Evolutionary conservation across 2,329 filamentous ascomycete species (phyloP), one percentile per base, ranked within the genome.

Genomic region (Byssochlamys sp.): DNA sequence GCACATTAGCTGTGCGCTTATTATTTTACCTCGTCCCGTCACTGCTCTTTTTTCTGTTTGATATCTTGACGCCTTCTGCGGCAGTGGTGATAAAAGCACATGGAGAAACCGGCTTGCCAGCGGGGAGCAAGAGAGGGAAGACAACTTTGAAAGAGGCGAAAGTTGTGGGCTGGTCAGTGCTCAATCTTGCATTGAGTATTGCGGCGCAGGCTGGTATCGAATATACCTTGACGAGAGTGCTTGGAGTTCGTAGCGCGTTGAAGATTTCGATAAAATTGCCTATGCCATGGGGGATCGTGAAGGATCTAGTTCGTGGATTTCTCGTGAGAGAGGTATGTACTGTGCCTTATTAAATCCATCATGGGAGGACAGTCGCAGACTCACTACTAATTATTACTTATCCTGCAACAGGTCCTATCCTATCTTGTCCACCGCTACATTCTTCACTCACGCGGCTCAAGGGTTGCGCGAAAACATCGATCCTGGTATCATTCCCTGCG

Each of bases 21-120:
- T 62, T 89, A 3, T 84, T 91, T 66, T 95, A 86, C 74, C 75
- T 94, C 2, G 55, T 89, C 0, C 91, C 91, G 0, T 89, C 89
- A 0, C 70, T 89, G 0, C 59, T 87, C 11, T 90, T 90, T 65
- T 82, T 94, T 1, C 66, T 85, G 2, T 86, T 95, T 67, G 91
- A 95, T 69, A 77, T 82, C 2, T 69, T 83, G 1, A 65, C 91
- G 0, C 90, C 91, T 0, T 87, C 84, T 57, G 76, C 91, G 2
- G 81, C 87, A 5, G 80, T 83, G 25, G 78, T 78, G 24, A 74
- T 92, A 71, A 95, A 95, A 69, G 78, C 84, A 54, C 83, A 86
- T 60, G 88, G 81, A 11, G 70, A 78, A 60, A 63, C 69, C 51
- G 79, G 78, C 6, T 70, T 84, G 4, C 79, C 82, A 3, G 66